Base-by-base conservation (phyloP, 352 stramenopile genomes). In the Phytophthora uliginosa region DNA sequence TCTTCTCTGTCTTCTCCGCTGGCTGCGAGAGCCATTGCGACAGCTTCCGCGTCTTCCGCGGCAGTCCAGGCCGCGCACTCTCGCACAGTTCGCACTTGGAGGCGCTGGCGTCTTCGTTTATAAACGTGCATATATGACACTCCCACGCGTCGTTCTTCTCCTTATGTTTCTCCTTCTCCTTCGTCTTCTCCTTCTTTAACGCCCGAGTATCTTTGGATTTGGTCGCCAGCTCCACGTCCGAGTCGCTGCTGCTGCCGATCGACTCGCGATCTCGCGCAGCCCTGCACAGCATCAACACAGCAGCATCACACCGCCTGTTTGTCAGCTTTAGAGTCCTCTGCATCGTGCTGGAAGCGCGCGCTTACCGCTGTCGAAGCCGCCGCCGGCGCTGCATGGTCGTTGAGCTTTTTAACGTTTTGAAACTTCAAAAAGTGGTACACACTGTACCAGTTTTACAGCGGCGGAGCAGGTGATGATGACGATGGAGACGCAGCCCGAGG, bases 61-160 rank as follows among this genome's bases (percentile, higher is more conserved):
- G 52, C 8, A 62, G 55, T 34, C 50, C 74, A 24, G 66, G 59
- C 18, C 77, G 75, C n/a, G 61, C 52, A 13, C 66, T 83, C 18
- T 74, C 68, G 59, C 84, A 90, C 26, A 92, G 26, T 62, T 88
- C 72, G 36, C 84, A 92, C 38, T 59, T 47, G 2, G 20, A 53
- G 4, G 64, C 63, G 52, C 3, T 20, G 24, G 15, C 7, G n/a
- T 73, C 28, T 60, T 73, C 71, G 52, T 92, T 90, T 7, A 81
- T 24, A 24, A 80, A 90, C 8, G 84, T 92, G 57, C 84, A 92
- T 48, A 72, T 75, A 7, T 53, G 52, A 15, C 82, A 90, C 33
- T 73, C 71, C 82, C 84, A 90, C 8, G 56, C 10, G 3, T 59
- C 40, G 36, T 33, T 59, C 42, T 40, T 10, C 26, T 47, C 12